Evolutionary conservation across 345 rosid genomes (phyloP), one percentile per base, ranked within the genome.

Genomic region (Durio zibethinus): DNA sequence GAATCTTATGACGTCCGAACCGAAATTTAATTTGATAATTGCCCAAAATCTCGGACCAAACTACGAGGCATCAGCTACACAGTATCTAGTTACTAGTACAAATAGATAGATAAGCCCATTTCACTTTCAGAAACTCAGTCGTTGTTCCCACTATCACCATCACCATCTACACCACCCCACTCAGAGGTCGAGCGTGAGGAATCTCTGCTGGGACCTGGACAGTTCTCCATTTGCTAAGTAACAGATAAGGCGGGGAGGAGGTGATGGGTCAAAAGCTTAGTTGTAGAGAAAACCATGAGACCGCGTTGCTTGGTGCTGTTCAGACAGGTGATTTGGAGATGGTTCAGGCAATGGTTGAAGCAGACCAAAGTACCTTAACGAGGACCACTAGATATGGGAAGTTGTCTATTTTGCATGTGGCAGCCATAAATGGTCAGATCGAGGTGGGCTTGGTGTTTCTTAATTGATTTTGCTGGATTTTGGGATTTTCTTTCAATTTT

Each of bases 341-440:
- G 35, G 91, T 90, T 4, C 78, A 82, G 8, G 76, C 80, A 23
- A 80, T 91, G 86, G 50, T 92, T 21, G 81, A 79, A 80, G 63
- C 84, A 79, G 91, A 97, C 68, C 89, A 97, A 4, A 79, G 75
- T 59, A 83, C 90, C 20, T 71, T 89, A 70, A 76, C 78, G 61
- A 89, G 89, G 65, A 87, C 89, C 20, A 87, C 90, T 76, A 62
- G 83, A 57, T 89, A 89, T 77, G 95, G 90, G 87, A 93, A 90
- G 67, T 92, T 90, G 83, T 96, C 94, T 74, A 74, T 86, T 48
- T 90, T 96, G 45, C 99, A 96, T 80, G 80, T 96, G 54, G 98
- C 99, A 70, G 97, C 99, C 76, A 92, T 96, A 61, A 86, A 84
- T 89, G 99, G 95, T 84, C 98, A 90, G 97, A 90, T 93, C 92